Evolutionary conservation across 495 filamentous ascomycete species (phyloP).

Genomic region (Aspergillus nidulans): DNA sequence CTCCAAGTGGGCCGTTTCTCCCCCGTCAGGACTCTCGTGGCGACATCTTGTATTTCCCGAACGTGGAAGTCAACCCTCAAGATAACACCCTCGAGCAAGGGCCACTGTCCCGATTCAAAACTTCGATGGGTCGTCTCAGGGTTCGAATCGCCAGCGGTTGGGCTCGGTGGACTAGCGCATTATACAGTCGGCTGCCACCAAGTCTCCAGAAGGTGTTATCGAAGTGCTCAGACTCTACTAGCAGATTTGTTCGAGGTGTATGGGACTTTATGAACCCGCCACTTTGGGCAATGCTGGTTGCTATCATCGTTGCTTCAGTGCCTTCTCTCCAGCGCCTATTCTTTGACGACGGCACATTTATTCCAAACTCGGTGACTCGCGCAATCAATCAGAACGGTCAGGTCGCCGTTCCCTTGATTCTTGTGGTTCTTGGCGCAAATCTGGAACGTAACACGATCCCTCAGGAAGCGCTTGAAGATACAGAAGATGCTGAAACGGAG

Average conservation of each 20-base stretch:
- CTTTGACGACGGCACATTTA: slow-evolving; percentile 83
- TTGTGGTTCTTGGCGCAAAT: slow-evolving; percentile 95
- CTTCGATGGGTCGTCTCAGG: slow-evolving; percentile 17
- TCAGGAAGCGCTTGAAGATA: slow-evolving; percentile 48
- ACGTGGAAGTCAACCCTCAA: slow-evolving; percentile 31
- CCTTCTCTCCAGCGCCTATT: slow-evolving; percentile 78
- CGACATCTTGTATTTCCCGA: slow-evolving; percentile 42
- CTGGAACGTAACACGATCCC: slow-evolving; percentile 71
- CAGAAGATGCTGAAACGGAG: slow-evolving; percentile 61
- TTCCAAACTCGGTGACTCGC: slow-evolving; percentile 87
- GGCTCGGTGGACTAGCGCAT: slow-evolving; percentile 19
- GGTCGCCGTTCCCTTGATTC: slow-evolving; percentile 90
- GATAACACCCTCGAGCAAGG: slow-evolving; percentile 20
- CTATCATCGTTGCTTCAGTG: slow-evolving; percentile 87
- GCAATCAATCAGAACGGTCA: slow-evolving; percentile 80
- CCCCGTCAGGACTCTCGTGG: slow-evolving; percentile 35
- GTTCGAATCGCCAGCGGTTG: slow-evolving; percentile 18
- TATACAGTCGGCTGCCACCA: slow-evolving; percentile 51
- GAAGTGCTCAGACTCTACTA: slow-evolving; percentile 31
- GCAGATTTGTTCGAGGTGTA: slow-evolving; percentile 58
- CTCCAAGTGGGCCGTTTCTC: slow-evolving; percentile 37
- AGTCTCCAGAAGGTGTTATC: slow-evolving; percentile 53
- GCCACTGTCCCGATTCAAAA: slow-evolving; percentile 21
- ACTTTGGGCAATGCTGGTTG: slow-evolving; percentile 90
- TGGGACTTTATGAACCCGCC: slow-evolving; percentile 98